These are phyloP conservation scores for Cyclotella baltica DNA, from an alignment of 108 stramenopile genomes.

Conservation along the genomic window DNA sequence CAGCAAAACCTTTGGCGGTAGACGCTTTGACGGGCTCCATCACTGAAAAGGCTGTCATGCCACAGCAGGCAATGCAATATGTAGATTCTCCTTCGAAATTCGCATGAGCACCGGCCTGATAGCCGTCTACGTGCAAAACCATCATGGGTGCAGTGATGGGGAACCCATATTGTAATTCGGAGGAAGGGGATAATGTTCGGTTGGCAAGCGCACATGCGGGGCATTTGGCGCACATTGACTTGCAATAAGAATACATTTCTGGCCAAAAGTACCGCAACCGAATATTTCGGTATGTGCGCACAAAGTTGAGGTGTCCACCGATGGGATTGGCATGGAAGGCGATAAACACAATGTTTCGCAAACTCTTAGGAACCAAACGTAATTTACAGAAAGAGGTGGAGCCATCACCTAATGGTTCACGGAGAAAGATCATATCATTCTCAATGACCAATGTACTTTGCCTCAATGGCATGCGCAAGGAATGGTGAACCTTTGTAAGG, in stretches of 20 bases:
- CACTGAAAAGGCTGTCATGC: slow-evolving; percentile 22
- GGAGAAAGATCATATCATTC: background rate
- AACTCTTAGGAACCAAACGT: slow-evolving; percentile 6
- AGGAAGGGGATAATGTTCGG: background rate
- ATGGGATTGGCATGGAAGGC: slow-evolving; percentile 37
- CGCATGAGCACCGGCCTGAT: background rate
- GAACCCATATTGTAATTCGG: slow-evolving; percentile 7
- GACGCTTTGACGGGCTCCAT: background rate
- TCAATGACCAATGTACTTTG: background rate
- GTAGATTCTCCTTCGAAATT: slow-evolving; percentile 1
- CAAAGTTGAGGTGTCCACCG: slow-evolving; percentile 15
- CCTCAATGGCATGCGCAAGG: background rate
- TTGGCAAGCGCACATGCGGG: slow-evolving; percentile 14
- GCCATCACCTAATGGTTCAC: background rate
- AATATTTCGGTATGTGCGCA: slow-evolving; percentile 9
- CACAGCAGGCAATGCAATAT: slow-evolving; percentile 20
- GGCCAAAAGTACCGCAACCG: slow-evolving; percentile 28
- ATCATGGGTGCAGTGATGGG: background rate
- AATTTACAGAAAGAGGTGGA: slow-evolving; percentile 6
- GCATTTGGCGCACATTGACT: background rate
- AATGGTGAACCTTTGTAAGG: background rate
- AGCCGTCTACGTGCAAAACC: slow-evolving; percentile 5
- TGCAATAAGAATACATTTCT: slow-evolving; percentile 12
- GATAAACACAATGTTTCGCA: slow-evolving; percentile 25
- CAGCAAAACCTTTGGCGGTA: background rate